Conservation (phyloP, 2,329 filamentous ascomycete species). For the Aspergillus pseudoviridinutans region DNA sequence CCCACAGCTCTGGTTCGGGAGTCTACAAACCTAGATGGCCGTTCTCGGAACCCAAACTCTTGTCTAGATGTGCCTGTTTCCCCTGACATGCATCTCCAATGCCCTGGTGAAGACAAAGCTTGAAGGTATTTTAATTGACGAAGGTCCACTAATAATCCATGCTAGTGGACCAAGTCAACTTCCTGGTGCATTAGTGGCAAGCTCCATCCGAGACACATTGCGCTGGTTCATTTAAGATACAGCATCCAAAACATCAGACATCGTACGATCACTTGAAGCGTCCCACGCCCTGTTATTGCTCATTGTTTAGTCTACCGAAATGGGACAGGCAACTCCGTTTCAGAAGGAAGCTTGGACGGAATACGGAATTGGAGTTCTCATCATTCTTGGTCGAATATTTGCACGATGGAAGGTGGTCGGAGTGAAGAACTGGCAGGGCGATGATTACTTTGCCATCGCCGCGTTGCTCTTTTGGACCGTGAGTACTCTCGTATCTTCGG, state of each 20-base stretch:
- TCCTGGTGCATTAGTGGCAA: neutral
- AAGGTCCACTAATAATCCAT: neutral
- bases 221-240: neutral
- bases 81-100: neutral
- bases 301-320: neutral
- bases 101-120: neutral
- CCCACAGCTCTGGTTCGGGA: no score
- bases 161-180: neutral
- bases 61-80: neutral
- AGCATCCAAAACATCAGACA: neutral
- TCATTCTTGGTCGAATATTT: constrained; percentile 40
- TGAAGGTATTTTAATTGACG: neutral
- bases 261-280: neutral
- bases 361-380: constrained; percentile 37
- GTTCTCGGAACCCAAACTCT: neutral
- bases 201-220: neutral
- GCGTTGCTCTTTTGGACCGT: constrained; percentile 40
- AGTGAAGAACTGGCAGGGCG: constrained; percentile 40
- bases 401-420: constrained; percentile 40
- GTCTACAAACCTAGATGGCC: no score
- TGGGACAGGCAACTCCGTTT: constrained; percentile 33
- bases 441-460: constrained; percentile 41
- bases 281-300: neutral
- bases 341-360: constrained; percentile 45
- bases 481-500: neutral